phyloP scores from a whole-genome alignment of 352 stramenopile genomes.

The Pythium periplocum region DNA sequence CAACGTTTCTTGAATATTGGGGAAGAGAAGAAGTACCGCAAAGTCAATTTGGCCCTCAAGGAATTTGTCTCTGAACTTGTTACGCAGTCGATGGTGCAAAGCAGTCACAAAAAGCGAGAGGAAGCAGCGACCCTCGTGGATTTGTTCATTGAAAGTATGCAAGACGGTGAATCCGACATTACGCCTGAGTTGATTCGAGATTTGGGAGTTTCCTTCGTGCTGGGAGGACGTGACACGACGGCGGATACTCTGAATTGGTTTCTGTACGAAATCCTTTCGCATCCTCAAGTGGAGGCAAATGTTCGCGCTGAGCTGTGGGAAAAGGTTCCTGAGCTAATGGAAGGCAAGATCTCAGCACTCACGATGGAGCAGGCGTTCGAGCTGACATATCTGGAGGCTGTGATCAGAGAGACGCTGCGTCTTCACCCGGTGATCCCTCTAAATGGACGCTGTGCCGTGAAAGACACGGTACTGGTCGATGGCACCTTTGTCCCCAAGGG shows the following conservation, averaged over 20 bases:
- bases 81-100: conserved; percentile 6
- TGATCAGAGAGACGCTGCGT: conserved; percentile 32
- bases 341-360: not conserved
- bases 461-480: conserved; percentile 29
- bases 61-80: conserved; percentile 13
- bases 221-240: conserved; percentile 49
- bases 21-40: conserved; percentile 6
- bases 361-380: conserved; percentile 8
- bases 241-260: conserved; percentile 40
- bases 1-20: conserved; percentile 11
- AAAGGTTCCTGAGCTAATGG: conserved; percentile 17
- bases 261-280: conserved; percentile 28
- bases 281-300: conserved; percentile 31
- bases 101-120: not conserved
- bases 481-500: conserved; percentile 27
- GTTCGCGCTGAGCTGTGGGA: conserved; percentile 20
- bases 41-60: conserved; percentile 5
- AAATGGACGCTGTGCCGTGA: conserved; percentile 15
- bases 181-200: conserved; percentile 26
- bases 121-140: conserved; percentile 14
- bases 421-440: conserved; percentile 29
- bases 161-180: conserved; percentile 12
- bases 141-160: conserved; percentile 17
- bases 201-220: conserved; percentile 41
- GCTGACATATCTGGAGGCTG: conserved; percentile 18